These are phyloP conservation scores for Paraphaeosphaeria sporulosa DNA, from an alignment of 2,329 filamentous ascomycete genomes.

Conservation along the genomic window DNA sequence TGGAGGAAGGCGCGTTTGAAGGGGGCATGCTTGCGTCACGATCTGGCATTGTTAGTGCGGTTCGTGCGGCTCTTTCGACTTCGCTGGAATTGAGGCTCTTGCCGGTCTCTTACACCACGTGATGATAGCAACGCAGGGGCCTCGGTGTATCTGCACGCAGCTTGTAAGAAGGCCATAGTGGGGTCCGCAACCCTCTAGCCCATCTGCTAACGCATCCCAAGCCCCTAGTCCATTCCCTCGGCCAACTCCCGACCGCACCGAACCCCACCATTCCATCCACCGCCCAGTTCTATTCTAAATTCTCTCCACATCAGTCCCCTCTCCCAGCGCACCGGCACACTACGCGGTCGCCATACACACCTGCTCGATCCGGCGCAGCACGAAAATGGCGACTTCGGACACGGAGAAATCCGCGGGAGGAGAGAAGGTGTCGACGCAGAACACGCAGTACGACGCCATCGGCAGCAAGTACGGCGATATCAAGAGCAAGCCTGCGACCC, in stretches of 20 bases:
- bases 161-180: background rate
- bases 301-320: background rate
- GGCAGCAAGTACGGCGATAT: conserved; percentile 35
- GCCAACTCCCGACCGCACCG: background rate
- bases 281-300: no score
- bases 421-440: conserved; percentile 28
- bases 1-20: no score
- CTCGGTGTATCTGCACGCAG: no score
- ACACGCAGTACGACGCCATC: conserved; percentile 42
- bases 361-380: background rate
- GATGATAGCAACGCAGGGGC: no score
- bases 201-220: background rate
- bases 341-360: background rate
- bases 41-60: no score
- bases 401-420: background rate
- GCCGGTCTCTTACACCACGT: no score
- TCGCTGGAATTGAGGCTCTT: no score
- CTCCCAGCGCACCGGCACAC: conserved; percentile 7
- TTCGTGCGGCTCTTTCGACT: no score
- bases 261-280: background rate
- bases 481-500: conserved; percentile 29
- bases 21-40: no score
- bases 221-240: background rate
- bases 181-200: background rate
- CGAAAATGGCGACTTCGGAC: background rate